Evolutionary conservation across 257 asterid genomes (phyloP).

Genomic region (Scutellaria barbata): DNA sequence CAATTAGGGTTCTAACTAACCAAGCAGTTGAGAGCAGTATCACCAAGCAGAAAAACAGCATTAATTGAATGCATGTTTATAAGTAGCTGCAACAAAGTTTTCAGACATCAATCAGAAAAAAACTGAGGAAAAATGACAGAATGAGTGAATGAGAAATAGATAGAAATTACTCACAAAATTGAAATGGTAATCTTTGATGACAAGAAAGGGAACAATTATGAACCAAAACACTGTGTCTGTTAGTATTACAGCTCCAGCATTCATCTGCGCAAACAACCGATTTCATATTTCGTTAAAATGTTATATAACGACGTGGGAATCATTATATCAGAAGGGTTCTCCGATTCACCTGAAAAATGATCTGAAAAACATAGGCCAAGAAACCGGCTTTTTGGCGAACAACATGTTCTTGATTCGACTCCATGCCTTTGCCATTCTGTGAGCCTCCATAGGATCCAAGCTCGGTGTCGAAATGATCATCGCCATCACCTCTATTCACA

Average conservation of each 20-base stretch:
- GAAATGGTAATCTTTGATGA: slow-evolving; percentile 74
- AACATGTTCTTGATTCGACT: slow-evolving; percentile 35
- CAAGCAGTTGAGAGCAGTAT: slow-evolving; percentile 82
- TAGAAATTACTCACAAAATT: slow-evolving; percentile 66
- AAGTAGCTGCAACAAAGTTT: slow-evolving; percentile 63
- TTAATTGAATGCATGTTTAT: slow-evolving; percentile 91
- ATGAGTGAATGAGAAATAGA: background rate
- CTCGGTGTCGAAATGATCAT: slow-evolving; percentile 53
- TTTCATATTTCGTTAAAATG: too few relatives aligned
- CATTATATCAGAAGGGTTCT: background rate
- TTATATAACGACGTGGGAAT: background rate
- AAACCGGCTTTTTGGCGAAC: slow-evolving; percentile 64
- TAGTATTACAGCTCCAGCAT: slow-evolving; percentile 92
- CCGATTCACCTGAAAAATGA: slow-evolving; percentile 80
- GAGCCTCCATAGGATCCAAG: slow-evolving; percentile 43
- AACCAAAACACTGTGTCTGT: slow-evolving; percentile 93
- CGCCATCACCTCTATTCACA: slow-evolving; percentile 39
- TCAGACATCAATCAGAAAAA: slow-evolving; percentile 31
- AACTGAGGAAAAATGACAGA: background rate
- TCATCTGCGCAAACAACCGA: slow-evolving; percentile 57
- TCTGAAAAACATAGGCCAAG: slow-evolving; percentile 73
- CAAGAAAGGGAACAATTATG: slow-evolving; percentile 84
- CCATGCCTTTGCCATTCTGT: slow-evolving; percentile 41
- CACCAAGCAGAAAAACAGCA: slow-evolving; percentile 80
- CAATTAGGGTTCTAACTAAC: slow-evolving; percentile 43